A percentile compares a stretch with the other conserved stretches of the same genome.
phyloP scores from a whole-genome alignment of 352 stramenopile genomes.

The Phytophthora cryptogea region DNA sequence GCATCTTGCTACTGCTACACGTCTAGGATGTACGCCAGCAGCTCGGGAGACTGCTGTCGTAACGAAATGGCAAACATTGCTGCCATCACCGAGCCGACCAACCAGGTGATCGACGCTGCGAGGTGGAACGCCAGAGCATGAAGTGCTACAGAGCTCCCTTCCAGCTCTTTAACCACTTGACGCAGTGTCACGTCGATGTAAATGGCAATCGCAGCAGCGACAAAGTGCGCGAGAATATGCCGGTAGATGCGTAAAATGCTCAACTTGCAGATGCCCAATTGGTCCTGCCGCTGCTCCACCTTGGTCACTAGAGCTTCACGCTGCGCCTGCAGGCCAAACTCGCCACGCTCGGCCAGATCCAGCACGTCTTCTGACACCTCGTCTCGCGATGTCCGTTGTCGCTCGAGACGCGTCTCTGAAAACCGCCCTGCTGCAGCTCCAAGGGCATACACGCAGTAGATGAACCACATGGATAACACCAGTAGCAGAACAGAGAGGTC shows the following conservation, averaged over 20 bases:
- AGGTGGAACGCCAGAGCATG: conserved; percentile 48
- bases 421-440: conserved; percentile 39
- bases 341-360: conserved; percentile 59
- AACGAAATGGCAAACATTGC: conserved; percentile 44
- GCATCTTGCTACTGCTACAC: conserved; percentile 21
- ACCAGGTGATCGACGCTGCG: conserved; percentile 50
- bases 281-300: conserved; percentile 58
- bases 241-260: conserved; percentile 60
- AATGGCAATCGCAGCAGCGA: conserved; percentile 49
- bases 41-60: conserved; percentile 47
- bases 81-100: conserved; percentile 39
- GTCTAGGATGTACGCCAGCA: conserved; percentile 51
- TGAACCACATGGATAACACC: conserved; percentile 52
- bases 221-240: conserved; percentile 42
- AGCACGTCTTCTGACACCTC: conserved; percentile 56
- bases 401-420: conserved; percentile 42
- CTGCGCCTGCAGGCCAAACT: conserved; percentile 75
- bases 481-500: conserved; percentile 49
- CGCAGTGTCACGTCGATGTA: conserved; percentile 33
- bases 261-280: conserved; percentile 62
- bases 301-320: conserved; percentile 54
- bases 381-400: conserved; percentile 37
- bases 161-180: conserved; percentile 18
- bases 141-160: conserved; percentile 29
- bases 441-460: conserved; percentile 42